Evolutionary conservation across 768 basidiomycete genomes (phyloP).

Genomic region (Serendipita indica): DNA sequence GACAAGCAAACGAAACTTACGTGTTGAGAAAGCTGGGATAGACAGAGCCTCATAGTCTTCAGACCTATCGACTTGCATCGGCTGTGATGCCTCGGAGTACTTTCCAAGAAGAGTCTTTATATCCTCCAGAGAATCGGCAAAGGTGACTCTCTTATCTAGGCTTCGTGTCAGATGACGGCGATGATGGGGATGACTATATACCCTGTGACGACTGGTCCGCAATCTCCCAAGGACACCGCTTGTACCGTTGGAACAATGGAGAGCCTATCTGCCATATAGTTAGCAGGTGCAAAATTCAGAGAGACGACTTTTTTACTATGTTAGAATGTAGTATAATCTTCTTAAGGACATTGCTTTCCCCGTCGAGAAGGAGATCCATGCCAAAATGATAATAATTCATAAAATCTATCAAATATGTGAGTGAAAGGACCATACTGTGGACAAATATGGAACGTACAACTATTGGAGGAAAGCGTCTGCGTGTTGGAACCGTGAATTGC

Average conservation of each 20-base stretch:
- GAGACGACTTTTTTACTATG: slow-evolving; percentile 40
- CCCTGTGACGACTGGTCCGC: slow-evolving; percentile 5
- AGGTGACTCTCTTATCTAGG: slow-evolving; percentile 28
- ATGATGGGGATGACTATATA: slow-evolving; percentile 12
- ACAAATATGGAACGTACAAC: background rate
- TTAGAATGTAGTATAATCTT: slow-evolving; percentile 86
- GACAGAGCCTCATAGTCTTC: slow-evolving; percentile 52
- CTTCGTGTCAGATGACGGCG: background rate
- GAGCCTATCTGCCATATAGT: slow-evolving; percentile 54
- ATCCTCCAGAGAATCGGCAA: background rate
- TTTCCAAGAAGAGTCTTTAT: background rate
- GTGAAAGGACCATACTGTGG: slow-evolving; percentile 26
- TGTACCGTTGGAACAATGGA: slow-evolving; percentile 78
- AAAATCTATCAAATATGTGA: slow-evolving; percentile 41
- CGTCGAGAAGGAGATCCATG: slow-evolving; percentile 71
- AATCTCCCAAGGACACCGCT: slow-evolving; percentile 83
- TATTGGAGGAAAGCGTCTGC: slow-evolving; percentile 18
- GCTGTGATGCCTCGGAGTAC: slow-evolving; percentile 50
- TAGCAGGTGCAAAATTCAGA: background rate
- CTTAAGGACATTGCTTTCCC: slow-evolving; percentile 50
- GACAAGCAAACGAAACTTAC: too few species aligned
- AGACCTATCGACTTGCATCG: slow-evolving; percentile 67
- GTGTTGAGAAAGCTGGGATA: slow-evolving; percentile 48
- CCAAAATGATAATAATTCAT: slow-evolving; percentile 92
- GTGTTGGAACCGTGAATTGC: slow-evolving; percentile 48